A percentile compares a stretch with the other conserved stretches of the same genome.
Evolutionary conservation across 768 basidiomycete genomes (phyloP).

Genomic region (Coprinopsis strossmayeri): DNA sequence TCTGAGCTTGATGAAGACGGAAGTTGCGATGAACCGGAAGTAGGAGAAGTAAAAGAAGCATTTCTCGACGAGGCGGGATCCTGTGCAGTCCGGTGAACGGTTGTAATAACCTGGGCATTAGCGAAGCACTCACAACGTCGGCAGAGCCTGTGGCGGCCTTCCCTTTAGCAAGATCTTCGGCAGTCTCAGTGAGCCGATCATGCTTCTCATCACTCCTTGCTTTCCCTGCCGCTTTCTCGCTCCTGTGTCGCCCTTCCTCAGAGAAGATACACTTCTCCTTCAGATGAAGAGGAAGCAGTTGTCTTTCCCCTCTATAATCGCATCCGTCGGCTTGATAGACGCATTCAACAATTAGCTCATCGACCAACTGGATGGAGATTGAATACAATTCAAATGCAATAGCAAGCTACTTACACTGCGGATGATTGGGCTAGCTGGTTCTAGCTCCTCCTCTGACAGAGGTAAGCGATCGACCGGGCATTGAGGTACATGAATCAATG

Average conservation of each 20-base stretch:
- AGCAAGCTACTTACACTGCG: constrained; percentile 49
- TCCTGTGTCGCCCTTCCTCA: not conserved
- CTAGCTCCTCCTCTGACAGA: constrained; percentile 50
- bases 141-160: not conserved
- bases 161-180: not conserved
- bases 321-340: constrained; percentile 56
- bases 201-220: not conserved
- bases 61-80: not conserved
- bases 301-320: constrained; percentile 55
- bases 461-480: constrained; percentile 84
- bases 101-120: no score
- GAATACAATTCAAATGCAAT: not conserved
- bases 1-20: not conserved
- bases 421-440: constrained; percentile 67
- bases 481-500: constrained; percentile 58
- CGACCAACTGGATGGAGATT: constrained; percentile 65
- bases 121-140: no score
- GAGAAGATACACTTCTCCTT: constrained; percentile 49
- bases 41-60: not conserved
- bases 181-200: not conserved
- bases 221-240: constrained; percentile 6
- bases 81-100: no score
- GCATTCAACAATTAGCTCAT: constrained; percentile 75
- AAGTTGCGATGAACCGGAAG: not conserved
- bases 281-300: constrained; percentile 57